Conservation (phyloP, 2,329 filamentous ascomycete genomes). For the Acephala macrosclerotiorum region DNA sequence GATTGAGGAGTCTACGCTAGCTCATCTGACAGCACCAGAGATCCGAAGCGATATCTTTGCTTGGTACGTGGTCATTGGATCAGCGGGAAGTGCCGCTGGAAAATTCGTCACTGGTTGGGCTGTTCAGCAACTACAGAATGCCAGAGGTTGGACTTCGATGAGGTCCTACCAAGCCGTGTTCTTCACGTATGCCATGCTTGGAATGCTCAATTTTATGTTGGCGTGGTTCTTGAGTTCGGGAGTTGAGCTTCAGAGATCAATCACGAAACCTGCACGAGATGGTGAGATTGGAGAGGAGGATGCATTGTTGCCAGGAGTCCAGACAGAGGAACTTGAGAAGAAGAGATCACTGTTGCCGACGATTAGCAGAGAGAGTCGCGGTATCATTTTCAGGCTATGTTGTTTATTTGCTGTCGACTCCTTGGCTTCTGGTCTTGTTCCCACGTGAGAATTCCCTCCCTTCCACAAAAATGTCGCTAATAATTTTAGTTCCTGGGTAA, state of each 20-base stretch:
- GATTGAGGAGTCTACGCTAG: slow-evolving; percentile 66
- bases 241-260: slow-evolving; percentile 29
- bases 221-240: slow-evolving; percentile 55
- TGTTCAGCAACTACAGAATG: slow-evolving; percentile 56
- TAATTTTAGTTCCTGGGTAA: slow-evolving; percentile 60
- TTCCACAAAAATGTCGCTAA: slow-evolving; percentile 49
- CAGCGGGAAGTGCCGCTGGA: slow-evolving; percentile 66
- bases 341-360: slow-evolving; percentile 55
- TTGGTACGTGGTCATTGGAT: slow-evolving; percentile 67
- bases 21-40: slow-evolving; percentile 57
- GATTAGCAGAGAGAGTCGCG: slow-evolving; percentile 62
- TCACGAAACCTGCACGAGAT: neutral
- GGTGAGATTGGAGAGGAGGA: slow-evolving; percentile 12
- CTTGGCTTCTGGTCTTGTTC: slow-evolving; percentile 74
- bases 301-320: slow-evolving; percentile 7
- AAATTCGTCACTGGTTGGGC: slow-evolving; percentile 66
- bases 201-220: slow-evolving; percentile 62
- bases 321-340: slow-evolving; percentile 41
- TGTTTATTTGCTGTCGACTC: slow-evolving; percentile 73
- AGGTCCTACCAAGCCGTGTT: slow-evolving; percentile 64
- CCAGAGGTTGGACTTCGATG: slow-evolving; percentile 52
- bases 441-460: slow-evolving; percentile 55
- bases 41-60: slow-evolving; percentile 64
- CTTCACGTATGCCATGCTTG: slow-evolving; percentile 61
- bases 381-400: slow-evolving; percentile 66